Percentiles rank a stretch among this genome's conserved stretches.
These are phyloP conservation scores for Umbelopsis sp. DNA, from an alignment of 371 early-diverging fungal genomes.

Conservation along the genomic window DNA sequence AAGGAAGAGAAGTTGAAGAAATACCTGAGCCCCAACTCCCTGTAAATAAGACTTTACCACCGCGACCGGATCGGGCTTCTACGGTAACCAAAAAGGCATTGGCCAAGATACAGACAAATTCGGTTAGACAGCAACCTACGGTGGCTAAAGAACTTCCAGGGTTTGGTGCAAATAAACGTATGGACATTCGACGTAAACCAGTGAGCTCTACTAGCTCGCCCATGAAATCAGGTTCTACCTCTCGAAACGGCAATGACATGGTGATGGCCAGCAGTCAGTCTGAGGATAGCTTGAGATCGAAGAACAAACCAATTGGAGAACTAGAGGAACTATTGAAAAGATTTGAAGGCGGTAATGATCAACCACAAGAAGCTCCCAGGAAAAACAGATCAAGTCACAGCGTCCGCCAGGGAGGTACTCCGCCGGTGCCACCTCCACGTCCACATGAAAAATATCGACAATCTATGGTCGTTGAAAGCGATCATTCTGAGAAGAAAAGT, in stretches of 20 bases:
- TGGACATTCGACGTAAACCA: constrained; percentile 33
- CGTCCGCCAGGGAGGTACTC: neutral
- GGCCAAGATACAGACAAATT: constrained; percentile 10
- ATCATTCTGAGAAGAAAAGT: neutral
- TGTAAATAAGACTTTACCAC: constrained; percentile 5
- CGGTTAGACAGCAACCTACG: constrained; percentile 11
- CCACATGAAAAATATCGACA: neutral
- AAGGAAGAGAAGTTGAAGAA: neutral
- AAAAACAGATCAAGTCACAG: neutral
- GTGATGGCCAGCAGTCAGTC: neutral
- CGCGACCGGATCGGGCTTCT: neutral
- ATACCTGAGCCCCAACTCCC: neutral
- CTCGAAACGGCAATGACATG: neutral
- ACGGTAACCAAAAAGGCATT: neutral
- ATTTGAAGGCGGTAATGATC: constrained; percentile 10
- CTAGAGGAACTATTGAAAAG: constrained; percentile 24
- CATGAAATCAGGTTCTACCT: neutral
- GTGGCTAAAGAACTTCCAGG: constrained; percentile 6
- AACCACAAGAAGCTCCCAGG: neutral
- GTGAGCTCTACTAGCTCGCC: constrained; percentile 13
- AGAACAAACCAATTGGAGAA: neutral
- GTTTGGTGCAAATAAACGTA: constrained; percentile 1
- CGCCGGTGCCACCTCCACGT: neutral
- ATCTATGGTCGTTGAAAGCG: neutral
- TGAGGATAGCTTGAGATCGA: neutral